Base-by-base conservation (phyloP, 176 grass and related monocot species). In the Poa annua region DNA sequence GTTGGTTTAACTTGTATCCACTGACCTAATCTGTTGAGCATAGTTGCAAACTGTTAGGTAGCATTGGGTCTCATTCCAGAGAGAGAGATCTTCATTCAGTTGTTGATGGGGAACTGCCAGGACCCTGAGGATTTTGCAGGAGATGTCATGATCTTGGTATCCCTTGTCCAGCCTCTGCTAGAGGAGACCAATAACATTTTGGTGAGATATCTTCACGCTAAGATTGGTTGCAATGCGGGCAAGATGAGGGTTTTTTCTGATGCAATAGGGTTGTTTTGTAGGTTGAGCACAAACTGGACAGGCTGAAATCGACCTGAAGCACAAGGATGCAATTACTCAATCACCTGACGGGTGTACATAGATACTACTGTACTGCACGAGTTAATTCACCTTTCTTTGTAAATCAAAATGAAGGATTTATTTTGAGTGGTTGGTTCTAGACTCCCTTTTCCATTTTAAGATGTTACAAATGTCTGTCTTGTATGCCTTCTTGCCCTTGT, bases 61-160 rank as follows among this genome's bases (percentile, higher is more conserved):
- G 86, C 94, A 39, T 20, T 88, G 65, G 88, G 86, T 60, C 94
- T 97, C 19, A 33, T 97, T 66, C 94, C 94, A 26, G 91, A 94
- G 74, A 91, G 76, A 80, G 89, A 97, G 8, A 57, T 76, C 26
- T 86, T 97, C 47, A 49, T 94, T 61, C 84, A 80, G 15, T 81
- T 94, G 80, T 78, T 97, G 81, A 85, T 86, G 66, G 94, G 91
- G 19, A 81, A 66, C 51, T 78, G 87, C n/a, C 79, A 86, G 67
- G 79, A 86, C 26, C 78, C 77, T 48, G 89, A 86, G 42, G 89
- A 87, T 89, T 89, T 97, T 60, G 76, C 51, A 84, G 87, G 36
- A 75, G 89, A 94, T 82, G 86, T 59, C 38, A 91, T 83, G 80
- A 88, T 45, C 59, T 59, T 94, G 36, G 20, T 79, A 71, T 71